Base-by-base conservation (phyloP, 257 asterid genomes). In the Parsonsia alboflavescens region DNA sequence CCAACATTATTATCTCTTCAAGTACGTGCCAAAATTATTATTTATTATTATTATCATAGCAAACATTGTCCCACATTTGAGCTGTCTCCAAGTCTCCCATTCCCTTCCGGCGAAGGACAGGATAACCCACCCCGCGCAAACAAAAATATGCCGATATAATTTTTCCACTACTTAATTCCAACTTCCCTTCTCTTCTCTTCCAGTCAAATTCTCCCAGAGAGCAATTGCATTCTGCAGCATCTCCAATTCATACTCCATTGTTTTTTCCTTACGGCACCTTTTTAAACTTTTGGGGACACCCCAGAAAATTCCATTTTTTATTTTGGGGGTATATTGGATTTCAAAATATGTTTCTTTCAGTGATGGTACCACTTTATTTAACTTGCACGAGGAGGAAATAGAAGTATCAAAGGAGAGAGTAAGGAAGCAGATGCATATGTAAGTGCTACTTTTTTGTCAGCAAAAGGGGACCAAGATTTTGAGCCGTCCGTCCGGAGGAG, bases 381-480 rank as follows among this genome's bases (percentile, higher is more conserved):
- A 52, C 30, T 17, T 30, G 74, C 64, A 52, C 36, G 50, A 52
- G 41, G 53, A 56, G 63, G 11, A 42, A n/a, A 7, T 49, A 42
- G 7, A 46, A 46, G 9, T 42, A 26, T 33, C 39, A 19, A 44
- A 39, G 22, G 24, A 63, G 24, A 42, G 46, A 54, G 56, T 33
- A 17, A 15, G 21, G 57, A 52, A 16, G 42, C 68, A 56, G 56
- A 72, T 1, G 65, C 48, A 36, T 53, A 71, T 1, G 65, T 33
- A 36, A 33, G 54, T 39, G 70, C 70, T 19, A 39, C 49, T 36
- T 64, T 53, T 71, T 41, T 33, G 53, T 54, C 68, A 22, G 75
- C 54, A 0, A 33, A 5, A 72, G 41, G 70, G 76, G 59, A 44
- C 76, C 76, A 73, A 73, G 46, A 44, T 54, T 58, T 44, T 58